Conservation (phyloP, 768 basidiomycete species). For the Lactarius indigo region DNA sequence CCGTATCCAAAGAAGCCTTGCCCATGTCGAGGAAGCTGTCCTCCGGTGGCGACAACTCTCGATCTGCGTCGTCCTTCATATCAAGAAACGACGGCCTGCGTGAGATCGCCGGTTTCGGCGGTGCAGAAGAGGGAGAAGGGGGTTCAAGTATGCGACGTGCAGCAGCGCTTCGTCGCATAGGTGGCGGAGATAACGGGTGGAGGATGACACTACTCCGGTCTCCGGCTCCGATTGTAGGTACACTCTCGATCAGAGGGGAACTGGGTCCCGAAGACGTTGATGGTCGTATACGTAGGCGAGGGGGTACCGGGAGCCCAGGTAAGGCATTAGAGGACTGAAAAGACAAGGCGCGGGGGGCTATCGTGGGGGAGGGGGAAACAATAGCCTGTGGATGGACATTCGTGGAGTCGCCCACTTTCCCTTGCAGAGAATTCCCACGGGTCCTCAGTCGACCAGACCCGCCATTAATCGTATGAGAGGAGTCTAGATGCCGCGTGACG, state of each 20-base stretch:
- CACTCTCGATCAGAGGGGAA: slow-evolving; percentile 15
- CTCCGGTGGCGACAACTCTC: slow-evolving; percentile 27
- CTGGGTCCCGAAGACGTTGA: slow-evolving; percentile 19
- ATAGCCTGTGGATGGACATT: slow-evolving; percentile 9
- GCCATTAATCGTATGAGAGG: not conserved
- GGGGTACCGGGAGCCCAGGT: slow-evolving; percentile 50
- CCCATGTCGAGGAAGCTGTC: slow-evolving; percentile 43
- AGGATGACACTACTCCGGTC: slow-evolving; percentile 32
- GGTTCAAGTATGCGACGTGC: slow-evolving; percentile 18
- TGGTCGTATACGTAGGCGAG: slow-evolving; percentile 36
- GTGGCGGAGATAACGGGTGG: slow-evolving; percentile 39
- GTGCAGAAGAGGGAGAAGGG: slow-evolving; percentile 13
- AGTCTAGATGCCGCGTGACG: slow-evolving; percentile 3
- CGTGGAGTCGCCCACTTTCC: not conserved
- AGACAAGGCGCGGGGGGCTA: slow-evolving; percentile 14
- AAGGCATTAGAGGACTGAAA: slow-evolving; percentile 34
- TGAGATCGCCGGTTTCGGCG: slow-evolving; percentile 47
- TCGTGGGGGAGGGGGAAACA: not conserved
- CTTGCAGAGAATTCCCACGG: slow-evolving; percentile 10
- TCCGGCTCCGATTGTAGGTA: slow-evolving; percentile 1
- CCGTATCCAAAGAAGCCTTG: slow-evolving; percentile 40
- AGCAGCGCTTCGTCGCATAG: slow-evolving; percentile 20
- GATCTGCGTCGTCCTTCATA: slow-evolving; percentile 43
- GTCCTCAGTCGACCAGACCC: slow-evolving; percentile 2
- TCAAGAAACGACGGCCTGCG: slow-evolving; percentile 72